Evolutionary conservation across 306 rosid genomes (phyloP), one percentile per base, ranked within the genome.

Genomic region (Echinosophora koreensis): DNA sequence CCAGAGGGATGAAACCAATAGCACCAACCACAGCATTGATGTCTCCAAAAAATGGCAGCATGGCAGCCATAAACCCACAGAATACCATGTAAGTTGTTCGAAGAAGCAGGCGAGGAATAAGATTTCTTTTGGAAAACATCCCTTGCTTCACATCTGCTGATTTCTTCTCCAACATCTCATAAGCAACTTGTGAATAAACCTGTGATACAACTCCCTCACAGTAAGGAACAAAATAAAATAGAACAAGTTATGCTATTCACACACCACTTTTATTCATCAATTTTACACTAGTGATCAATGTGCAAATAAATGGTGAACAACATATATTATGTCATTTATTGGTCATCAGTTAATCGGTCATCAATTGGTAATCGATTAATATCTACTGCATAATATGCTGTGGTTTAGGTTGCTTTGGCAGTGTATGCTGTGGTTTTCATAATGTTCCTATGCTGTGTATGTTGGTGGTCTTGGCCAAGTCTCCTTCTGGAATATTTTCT

Each of bases 161-260:
- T 76, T 86, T 70, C 83, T 84, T 88, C 86, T 95, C 97, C 93
- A 94, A 92, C 57, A 94, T 88, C 92, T 94, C 97, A 78, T 95
- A 95, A 6, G 98, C 97, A 65, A 95, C 98, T 90, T 95, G 98
- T n/a, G 98, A 91, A 77, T 95, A 95, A 34, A 95, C 97, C 98
- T 94, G 87, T 60, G 15, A 47, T 27, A 47, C 35, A 59, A 30
- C 16, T 37, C 47, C 22, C 4, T 62, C 47, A 4, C 69, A 37
- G 3, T 3, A 8, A 35, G 30, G 14, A 63, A 35, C 37, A 28
- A 60, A 61, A 61, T 61, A 8, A 32, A 52, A 37, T 54, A 37
- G 37, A 54, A 28, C 30, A 28, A 28, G 30, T 28, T 28, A 28
- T 28, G 30, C 30, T 28, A 28, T 28, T 28, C 30, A 28, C 30